Evolutionary conservation across 305 asterid genomes (phyloP), one percentile per base, ranked within the genome.

Genomic region (Salvia sclarea): DNA sequence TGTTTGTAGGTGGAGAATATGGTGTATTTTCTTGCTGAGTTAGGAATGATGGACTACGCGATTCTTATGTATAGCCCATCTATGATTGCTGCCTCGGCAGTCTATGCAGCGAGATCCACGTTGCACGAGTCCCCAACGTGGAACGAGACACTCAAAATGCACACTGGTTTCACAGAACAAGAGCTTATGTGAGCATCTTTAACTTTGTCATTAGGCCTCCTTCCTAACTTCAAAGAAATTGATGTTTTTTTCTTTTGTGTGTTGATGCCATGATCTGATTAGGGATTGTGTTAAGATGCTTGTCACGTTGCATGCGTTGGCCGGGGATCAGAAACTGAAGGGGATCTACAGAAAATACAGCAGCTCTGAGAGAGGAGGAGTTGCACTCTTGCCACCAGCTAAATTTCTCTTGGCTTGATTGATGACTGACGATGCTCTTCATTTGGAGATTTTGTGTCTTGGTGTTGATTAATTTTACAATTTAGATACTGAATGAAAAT

Each of bases 51-150:
- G 95, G 84, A 88, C 63, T 93, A 93, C 53, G 73, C 66, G 5
- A 75, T 88, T 1, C 62, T 83, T 1, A 47, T 69, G 21, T 81
- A 80, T 77, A 72, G 91, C 53, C 91, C 97, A 2, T 86, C 96
- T 0, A 81, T 83, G 96, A 72, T 93, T 76, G 98, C 98, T 70
- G 98, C 97, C 76, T 87, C 97, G 14, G 92, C 98, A 59, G 98
- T 93, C 71, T 90, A 90, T 28, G 95, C 80, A 3, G 97, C 98
- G 1, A 69, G 96, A 44, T 86, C 83, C 80, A 76, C 89, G 0
- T 30, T 93, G 21, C 64, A 78, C 4, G 79, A 72, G 80, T 71
- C 62, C 7, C 95, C 96, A 0, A 8, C 52, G 2, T 93, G 98
- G 98, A 85, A 82, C 35, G 91, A 84, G 0, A 93, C 98, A 2